Evolutionary conservation across 129 eudicot genomes (phyloP).

Genomic region (Saussurea involucrata): DNA sequence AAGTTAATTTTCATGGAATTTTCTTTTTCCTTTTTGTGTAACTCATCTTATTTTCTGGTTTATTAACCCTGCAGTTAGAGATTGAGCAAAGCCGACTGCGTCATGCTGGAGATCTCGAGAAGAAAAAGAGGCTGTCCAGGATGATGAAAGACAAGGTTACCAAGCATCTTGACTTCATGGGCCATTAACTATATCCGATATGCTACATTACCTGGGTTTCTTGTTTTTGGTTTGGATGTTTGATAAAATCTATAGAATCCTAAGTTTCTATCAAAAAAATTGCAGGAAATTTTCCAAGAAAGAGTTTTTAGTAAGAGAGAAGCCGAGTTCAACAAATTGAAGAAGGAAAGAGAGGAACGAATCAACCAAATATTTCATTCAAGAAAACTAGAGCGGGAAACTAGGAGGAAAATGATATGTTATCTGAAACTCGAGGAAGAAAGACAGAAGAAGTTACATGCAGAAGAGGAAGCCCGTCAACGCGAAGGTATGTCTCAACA

Average conservation of each 20-base stretch:
- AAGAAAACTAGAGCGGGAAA: conserved; percentile 45
- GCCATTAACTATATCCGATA: not conserved
- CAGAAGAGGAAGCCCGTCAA: conserved; percentile 72
- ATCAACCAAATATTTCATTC: conserved; percentile 30
- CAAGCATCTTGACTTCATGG: not conserved
- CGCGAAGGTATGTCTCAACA: conserved; percentile 51
- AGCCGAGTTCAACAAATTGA: conserved; percentile 39
- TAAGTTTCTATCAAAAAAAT: not conserved
- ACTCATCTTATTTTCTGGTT: not conserved
- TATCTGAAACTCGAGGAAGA: conserved; percentile 59
- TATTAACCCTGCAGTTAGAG: conserved; percentile 46
- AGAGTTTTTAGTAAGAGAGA: conserved; percentile 36
- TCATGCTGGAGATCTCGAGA: conserved; percentile 62
- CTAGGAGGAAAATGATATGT: conserved; percentile 51
- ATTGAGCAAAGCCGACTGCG: conserved; percentile 63
- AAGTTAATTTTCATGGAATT: not conserved
- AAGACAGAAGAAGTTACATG: conserved; percentile 38
- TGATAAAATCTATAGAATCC: not conserved
- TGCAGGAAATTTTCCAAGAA: conserved; percentile 49
- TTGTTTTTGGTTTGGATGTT: not conserved
- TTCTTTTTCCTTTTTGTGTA: not conserved
- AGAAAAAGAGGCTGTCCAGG: conserved; percentile 51
- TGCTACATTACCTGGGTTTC: not conserved
- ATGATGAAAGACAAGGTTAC: conserved; percentile 54
- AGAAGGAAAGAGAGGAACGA: conserved; percentile 41